Conservation (phyloP, 2,329 filamentous ascomycete species). For the Fusarium clavum region DNA sequence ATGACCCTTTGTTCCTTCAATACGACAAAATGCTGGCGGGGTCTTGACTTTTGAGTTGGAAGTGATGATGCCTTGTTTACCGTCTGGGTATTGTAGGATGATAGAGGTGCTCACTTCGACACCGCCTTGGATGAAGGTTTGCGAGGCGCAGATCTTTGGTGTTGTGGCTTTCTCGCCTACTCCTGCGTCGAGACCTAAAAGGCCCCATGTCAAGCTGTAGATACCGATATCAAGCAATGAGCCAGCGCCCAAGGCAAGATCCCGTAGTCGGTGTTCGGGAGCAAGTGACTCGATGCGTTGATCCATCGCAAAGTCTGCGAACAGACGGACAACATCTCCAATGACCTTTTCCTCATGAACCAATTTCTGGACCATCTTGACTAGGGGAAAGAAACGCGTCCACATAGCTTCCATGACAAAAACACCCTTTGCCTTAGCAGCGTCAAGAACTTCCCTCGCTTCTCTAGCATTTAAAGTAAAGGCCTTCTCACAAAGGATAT, state of each 20-base stretch:
- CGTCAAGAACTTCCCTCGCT: slow-evolving; percentile 54
- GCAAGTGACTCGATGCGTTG: slow-evolving; percentile 50
- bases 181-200: slow-evolving; percentile 50
- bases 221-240: slow-evolving; percentile 58
- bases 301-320: slow-evolving; percentile 56
- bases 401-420: slow-evolving; percentile 62
- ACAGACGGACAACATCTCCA: slow-evolving; percentile 53
- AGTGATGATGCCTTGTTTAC: slow-evolving; percentile 56
- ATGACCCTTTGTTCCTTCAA: slow-evolving; percentile 55
- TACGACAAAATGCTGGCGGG: slow-evolving; percentile 49
- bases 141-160: slow-evolving; percentile 53
- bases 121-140: slow-evolving; percentile 50
- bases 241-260: slow-evolving; percentile 56
- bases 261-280: slow-evolving; percentile 50
- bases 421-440: slow-evolving; percentile 54
- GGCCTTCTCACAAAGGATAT: slow-evolving; percentile 60
- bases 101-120: slow-evolving; percentile 53
- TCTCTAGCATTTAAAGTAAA: slow-evolving; percentile 57
- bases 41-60: slow-evolving; percentile 50
- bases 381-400: slow-evolving; percentile 57
- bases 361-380: slow-evolving; percentile 49
- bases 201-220: slow-evolving; percentile 57
- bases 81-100: slow-evolving; percentile 54
- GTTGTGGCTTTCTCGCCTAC: slow-evolving; percentile 43
- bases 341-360: slow-evolving; percentile 55